phyloP scores from a whole-genome alignment of 306 rosid genomes.

The Prunus mongolica region DNA sequence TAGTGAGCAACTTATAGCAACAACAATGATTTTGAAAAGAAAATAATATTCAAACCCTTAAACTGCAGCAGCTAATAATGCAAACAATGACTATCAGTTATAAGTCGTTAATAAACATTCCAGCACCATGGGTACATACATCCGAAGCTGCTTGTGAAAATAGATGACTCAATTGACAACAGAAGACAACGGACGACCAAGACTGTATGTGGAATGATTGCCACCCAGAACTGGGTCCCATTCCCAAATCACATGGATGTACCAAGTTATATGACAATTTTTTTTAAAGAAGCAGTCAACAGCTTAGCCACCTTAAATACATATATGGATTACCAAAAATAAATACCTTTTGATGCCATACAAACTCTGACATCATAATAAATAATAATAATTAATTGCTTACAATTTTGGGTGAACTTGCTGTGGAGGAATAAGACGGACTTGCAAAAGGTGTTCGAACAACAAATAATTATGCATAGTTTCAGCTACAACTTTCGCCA shows the following conservation, averaged over 20 bases:
- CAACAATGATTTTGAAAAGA: not conserved
- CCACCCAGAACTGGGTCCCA: not conserved
- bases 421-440: constrained; percentile 57
- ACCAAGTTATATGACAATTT: not conserved
- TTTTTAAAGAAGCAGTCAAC: not conserved
- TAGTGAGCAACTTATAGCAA: not conserved
- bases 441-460: constrained; percentile 76
- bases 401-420: constrained; percentile 75
- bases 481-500: constrained; percentile 81
- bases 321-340: not conserved
- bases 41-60: too few relatives aligned
- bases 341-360: not conserved
- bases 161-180: too few relatives aligned
- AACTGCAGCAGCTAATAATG: too few relatives aligned
- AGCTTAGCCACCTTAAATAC: not conserved
- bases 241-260: not conserved
- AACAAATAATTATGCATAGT: constrained; percentile 89
- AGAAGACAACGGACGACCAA: too few relatives aligned
- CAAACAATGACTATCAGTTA: too few relatives aligned
- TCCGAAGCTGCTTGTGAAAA: too few relatives aligned
- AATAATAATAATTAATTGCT: constrained; percentile 22
- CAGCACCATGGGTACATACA: too few relatives aligned
- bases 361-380: not conserved
- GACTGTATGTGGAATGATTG: not conserved
- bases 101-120: too few relatives aligned